A percentile compares a stretch with the other conserved stretches of the same genome.
Conservation (phyloP, 1,284 basidiomycete genomes). For the Trametes polyzona region DNA sequence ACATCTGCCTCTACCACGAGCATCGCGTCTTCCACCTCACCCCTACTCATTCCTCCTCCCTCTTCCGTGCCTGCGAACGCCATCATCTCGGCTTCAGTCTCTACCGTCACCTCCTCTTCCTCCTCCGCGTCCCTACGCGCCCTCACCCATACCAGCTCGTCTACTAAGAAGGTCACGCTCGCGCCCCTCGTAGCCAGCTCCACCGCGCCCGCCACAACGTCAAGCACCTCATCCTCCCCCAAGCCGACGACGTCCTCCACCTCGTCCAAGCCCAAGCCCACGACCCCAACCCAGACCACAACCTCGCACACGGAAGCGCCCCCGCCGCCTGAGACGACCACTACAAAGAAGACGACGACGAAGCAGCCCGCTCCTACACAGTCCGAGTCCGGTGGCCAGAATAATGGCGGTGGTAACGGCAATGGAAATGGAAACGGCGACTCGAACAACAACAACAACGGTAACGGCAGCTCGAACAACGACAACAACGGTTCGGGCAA, state of each 20-base stretch:
- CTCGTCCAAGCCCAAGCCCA: slow-evolving; percentile 27
- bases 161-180: slow-evolving; percentile 10
- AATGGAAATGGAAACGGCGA: not conserved
- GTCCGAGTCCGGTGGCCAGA: slow-evolving; percentile 2
- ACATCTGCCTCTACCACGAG: slow-evolving; percentile 17
- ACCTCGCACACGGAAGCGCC: slow-evolving; percentile 21
- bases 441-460: slow-evolving; percentile 1
- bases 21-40: slow-evolving; percentile 8
- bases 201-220: slow-evolving; percentile 13
- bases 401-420: not conserved
- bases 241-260: slow-evolving; percentile 20
- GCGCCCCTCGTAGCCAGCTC: slow-evolving; percentile 3
- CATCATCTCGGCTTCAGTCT: slow-evolving; percentile 23
- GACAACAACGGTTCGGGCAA: not conserved
- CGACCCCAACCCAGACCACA: slow-evolving; percentile 13
- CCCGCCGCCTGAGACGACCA: slow-evolving; percentile 8
- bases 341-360: slow-evolving; percentile 13
- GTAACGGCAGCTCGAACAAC: not conserved
- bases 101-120: slow-evolving; percentile 11
- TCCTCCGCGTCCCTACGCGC: slow-evolving; percentile 11
- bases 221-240: slow-evolving; percentile 9
- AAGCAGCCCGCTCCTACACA: slow-evolving; percentile 13
- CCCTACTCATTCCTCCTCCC: slow-evolving; percentile 1
- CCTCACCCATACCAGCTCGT: slow-evolving; percentile 18
- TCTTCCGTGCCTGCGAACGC: slow-evolving; percentile 14